Evolutionary conservation across 345 rosid genomes (phyloP), one percentile per base, ranked within the genome.

Genomic region (Eucalyptus cladocalyx): DNA sequence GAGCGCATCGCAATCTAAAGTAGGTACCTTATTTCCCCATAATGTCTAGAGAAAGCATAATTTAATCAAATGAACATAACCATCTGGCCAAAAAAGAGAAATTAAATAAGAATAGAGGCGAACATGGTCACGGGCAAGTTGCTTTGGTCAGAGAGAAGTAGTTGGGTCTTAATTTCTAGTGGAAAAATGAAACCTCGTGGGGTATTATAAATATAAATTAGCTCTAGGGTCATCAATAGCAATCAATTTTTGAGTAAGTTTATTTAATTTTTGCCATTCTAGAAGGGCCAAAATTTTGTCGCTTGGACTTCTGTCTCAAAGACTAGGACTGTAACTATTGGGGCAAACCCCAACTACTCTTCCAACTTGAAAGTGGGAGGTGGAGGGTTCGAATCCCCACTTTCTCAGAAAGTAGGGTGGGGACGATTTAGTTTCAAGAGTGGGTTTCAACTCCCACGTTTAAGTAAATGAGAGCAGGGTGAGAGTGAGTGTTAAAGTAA

Each of bases 381-480:
- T 47, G 48, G 13, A 4, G 13, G 0, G 48, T 47, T 47, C 2
- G 1, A 47, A 11, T 47, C 2, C 13, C 5, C 5, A 47, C 4
- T 47, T 47, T 47, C 1, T 47, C 4, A 11, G 0, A 0, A 47
- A 47, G 13, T 47, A 12, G 0, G 13, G 13, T 47, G 48, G 13
- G 2, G 5, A 47, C 48, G 13, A 47, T 11, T 47, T 11, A 47
- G 0, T 47, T 47, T 47, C 12, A 47, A 47, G 2, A 47, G 2
- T 47, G 5, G 0, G 5, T 47, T 11, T 47, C 4, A 1, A 47
- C 5, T 11, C 13, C 5, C 48, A 47, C 48, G 48, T 4, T 1
- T 0, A n/a, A n/a, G 1, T 4, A 0, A 47, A 47, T 0, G 4
- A 47, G 12, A n/a, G 0, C 0, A 4, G 0, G 2, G 0, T 47